Evolutionary conservation across 164 flowering plant species (phyloP), one percentile per base, ranked within the genome.

Genomic region (Vitis labrusca): DNA sequence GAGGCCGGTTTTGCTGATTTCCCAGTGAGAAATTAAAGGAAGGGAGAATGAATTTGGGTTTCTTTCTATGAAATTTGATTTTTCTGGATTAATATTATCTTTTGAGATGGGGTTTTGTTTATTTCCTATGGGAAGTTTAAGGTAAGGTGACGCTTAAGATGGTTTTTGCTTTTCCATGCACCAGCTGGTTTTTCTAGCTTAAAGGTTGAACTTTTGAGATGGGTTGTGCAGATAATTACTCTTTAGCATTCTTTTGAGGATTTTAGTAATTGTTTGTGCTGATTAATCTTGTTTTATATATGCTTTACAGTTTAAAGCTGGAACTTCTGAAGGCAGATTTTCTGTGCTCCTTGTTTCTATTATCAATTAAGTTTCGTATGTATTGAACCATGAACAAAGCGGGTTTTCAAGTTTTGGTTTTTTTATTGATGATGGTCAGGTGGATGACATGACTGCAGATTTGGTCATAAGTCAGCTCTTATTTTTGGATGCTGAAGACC

Each of bases 401-500:
- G 2, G 44, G 44, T 6, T 37, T 23, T 37, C 44, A 37, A 37
- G 7, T 2, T 37, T 37, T 37, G 12, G 9, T 68, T 68, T 23
- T 23, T 50, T 2, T 27, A 16, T 55, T 76, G 67, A 59, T 71
- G 30, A 57, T 76, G 74, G 29, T 70, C 88, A 95, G 99, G 88
- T 95, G 55, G 99, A 93, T 80, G 85, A 85, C 58, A 30, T 74
- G 73, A 83, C 86, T 59, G 99, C 99, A 1, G 98, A 95, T 79
- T 90, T 89, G 52, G 69, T 93, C 48, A 90, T 95, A 57, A 86
- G 88, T 66, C 97, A 93, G 85, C 90, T 95, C 15, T 75, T 95
- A 48, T 80, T 90, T 68, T 84, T 95, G 65, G 98, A 95, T 81
- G 97, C 99, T 8, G 94, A 95, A 80, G 98, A 95, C 73, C 69